phyloP scores from a whole-genome alignment of 495 filamentous ascomycete genomes.

The Penicillium macrosclerotiorum region DNA sequence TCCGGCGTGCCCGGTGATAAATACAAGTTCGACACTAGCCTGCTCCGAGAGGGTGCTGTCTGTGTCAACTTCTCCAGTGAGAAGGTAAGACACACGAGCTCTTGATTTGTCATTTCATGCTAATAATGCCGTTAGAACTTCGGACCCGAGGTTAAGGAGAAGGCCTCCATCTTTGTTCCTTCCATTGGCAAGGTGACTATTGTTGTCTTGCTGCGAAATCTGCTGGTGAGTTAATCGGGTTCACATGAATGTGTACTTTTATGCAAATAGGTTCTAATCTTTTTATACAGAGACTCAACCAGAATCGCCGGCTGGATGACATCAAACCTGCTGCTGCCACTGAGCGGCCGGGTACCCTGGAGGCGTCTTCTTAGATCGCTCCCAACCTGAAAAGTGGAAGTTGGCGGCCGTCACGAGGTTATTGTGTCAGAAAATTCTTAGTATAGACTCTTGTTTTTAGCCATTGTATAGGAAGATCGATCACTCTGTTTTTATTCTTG shows the following conservation, averaged over 20 bases:
- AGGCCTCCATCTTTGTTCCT: constrained; percentile 94
- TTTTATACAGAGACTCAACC: constrained; percentile 44
- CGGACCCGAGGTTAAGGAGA: constrained; percentile 79
- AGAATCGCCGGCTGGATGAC: constrained; percentile 46
- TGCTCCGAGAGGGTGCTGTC: constrained; percentile 83
- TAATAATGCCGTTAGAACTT: constrained; percentile 78
- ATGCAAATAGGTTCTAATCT: too few relatives aligned
- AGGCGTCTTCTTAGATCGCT: constrained; percentile 26
- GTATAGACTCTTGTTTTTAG: constrained; percentile 27
- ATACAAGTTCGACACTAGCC: constrained; percentile 82
- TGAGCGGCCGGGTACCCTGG: constrained; percentile 44
- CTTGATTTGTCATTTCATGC: neutral
- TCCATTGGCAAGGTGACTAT: constrained; percentile 98
- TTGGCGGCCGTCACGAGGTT: constrained; percentile 11
- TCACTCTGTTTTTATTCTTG: neutral
- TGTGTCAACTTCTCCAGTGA: constrained; percentile 98
- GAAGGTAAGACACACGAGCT: constrained; percentile 50
- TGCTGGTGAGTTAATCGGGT: constrained; percentile 74
- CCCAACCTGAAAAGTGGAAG: neutral
- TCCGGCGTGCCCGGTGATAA: constrained; percentile 82
- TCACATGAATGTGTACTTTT: too few relatives aligned
- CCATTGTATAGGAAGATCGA: constrained; percentile 9
- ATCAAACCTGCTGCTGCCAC: constrained; percentile 45
- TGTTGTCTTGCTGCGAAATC: constrained; percentile 81
- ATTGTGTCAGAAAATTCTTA: constrained; percentile 9